phyloP scores from a whole-genome alignment of 176 grass and related monocot genomes.

The Hordeum vulgare region DNA sequence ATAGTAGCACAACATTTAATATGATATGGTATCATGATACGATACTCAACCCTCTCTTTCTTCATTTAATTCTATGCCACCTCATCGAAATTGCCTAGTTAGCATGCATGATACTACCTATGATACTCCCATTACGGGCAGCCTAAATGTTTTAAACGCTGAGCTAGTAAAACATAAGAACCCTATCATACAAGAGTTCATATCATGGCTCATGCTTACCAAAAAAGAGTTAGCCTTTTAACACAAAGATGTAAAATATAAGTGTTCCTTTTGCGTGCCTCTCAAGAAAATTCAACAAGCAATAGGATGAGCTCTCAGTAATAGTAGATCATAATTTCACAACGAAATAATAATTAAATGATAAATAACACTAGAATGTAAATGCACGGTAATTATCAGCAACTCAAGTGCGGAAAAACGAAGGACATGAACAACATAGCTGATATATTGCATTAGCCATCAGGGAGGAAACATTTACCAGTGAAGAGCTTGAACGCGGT shows the following conservation, averaged over 20 bases:
- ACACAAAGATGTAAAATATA: not conserved
- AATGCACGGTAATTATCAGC: not conserved
- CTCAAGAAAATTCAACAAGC: not conserved
- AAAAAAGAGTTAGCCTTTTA: not conserved
- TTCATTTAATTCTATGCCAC: too few relatives aligned
- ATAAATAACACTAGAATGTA: not conserved
- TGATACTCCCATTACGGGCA: too few relatives aligned
- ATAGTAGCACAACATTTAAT: too few relatives aligned
- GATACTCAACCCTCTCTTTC: too few relatives aligned
- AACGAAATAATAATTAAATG: not conserved
- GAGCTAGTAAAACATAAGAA: not conserved
- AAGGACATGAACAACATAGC: not conserved
- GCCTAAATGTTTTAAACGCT: not conserved
- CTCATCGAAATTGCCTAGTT: too few relatives aligned
- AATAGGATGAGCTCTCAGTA: not conserved
- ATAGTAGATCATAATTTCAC: not conserved
- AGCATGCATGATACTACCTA: too few relatives aligned
- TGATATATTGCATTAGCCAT: not conserved
- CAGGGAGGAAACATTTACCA: slow-evolving; percentile 37
- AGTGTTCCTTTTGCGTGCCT: not conserved
- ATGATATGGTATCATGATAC: too few relatives aligned
- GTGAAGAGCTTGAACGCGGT: slow-evolving; percentile 99
- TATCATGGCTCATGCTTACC: not conserved
- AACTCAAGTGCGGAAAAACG: not conserved
- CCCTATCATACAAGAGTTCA: not conserved